These are phyloP conservation scores for Meyerozyma carpophila DNA, from an alignment of 1,139 yeast genomes.

Conservation along the genomic window DNA sequence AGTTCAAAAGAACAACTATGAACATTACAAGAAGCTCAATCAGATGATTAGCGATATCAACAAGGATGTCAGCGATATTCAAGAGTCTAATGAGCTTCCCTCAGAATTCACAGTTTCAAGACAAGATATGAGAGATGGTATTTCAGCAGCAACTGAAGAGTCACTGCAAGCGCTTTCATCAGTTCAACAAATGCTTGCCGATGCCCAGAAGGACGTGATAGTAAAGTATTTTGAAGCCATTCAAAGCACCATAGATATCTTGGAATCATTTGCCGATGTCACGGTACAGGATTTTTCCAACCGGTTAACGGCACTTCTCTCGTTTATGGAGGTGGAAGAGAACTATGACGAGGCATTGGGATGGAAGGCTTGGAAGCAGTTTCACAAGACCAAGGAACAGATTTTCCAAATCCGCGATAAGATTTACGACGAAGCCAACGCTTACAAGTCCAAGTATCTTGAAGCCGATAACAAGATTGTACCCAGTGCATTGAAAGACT, in stretches of 20 bases:
- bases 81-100: slow-evolving; percentile 27
- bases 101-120: slow-evolving; percentile 36
- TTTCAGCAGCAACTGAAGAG: slow-evolving; percentile 32
- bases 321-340: slow-evolving; percentile 21
- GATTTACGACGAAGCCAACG: slow-evolving; percentile 42
- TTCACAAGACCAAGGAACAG: slow-evolving; percentile 51
- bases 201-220: slow-evolving; percentile 25
- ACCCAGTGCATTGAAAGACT: slow-evolving; percentile 40
- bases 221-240: slow-evolving; percentile 40
- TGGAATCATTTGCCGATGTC: slow-evolving; percentile 69
- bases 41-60: slow-evolving; percentile 44
- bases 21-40: slow-evolving; percentile 42
- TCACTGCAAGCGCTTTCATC: slow-evolving; percentile 27
- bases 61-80: slow-evolving; percentile 41
- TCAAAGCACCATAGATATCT: slow-evolving; percentile 54
- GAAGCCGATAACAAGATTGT: slow-evolving; percentile 5
- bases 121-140: slow-evolving; percentile 53
- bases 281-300: slow-evolving; percentile 51
- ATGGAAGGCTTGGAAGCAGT: slow-evolving; percentile 69
- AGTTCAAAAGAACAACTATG: slow-evolving; percentile 38
- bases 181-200: slow-evolving; percentile 32
- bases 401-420: slow-evolving; percentile 54
- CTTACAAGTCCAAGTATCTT: slow-evolving; percentile 19
- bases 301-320: slow-evolving; percentile 27
- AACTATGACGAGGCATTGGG: slow-evolving; percentile 27